phyloP scores from a whole-genome alignment of 2,329 filamentous ascomycete genomes.

The Xylariaceae sp. region DNA sequence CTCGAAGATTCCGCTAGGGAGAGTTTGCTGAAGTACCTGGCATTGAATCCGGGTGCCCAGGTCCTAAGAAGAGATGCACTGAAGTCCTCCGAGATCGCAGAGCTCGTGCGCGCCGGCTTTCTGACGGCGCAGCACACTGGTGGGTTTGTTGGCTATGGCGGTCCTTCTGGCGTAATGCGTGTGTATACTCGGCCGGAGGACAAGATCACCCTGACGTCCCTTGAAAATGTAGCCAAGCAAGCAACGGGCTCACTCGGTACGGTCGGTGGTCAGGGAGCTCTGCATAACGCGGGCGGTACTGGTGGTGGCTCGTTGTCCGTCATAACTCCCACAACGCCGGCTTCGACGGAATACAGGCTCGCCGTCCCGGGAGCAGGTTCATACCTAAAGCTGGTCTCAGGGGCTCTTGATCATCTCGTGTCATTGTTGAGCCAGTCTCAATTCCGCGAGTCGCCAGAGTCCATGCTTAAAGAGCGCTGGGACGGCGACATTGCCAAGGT shows the following conservation, averaged over 20 bases:
- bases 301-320: conserved; percentile 39
- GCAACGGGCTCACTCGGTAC: conserved; percentile 64
- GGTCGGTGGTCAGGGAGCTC: conserved; percentile 61
- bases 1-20: conserved; percentile 42
- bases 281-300: conserved; percentile 58
- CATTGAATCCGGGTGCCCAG: conserved; percentile 43
- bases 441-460: conserved; percentile 59
- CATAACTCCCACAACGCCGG: conserved; percentile 39
- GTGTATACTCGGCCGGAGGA: conserved; percentile 48
- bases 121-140: conserved; percentile 47
- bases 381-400: conserved; percentile 60
- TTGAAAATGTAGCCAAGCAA: conserved; percentile 58
- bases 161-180: conserved; percentile 33
- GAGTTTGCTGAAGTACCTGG: conserved; percentile 49
- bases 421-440: conserved; percentile 53
- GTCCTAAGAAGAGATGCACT: conserved; percentile 35
- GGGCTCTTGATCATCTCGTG: conserved; percentile 57
- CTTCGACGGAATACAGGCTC: conserved; percentile 45
- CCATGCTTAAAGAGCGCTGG: conserved; percentile 61
- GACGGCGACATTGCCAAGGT: conserved; percentile 56
- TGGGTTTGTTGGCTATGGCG: conserved; percentile 32
- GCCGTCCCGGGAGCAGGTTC: conserved; percentile 62
- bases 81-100: conserved; percentile 31
- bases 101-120: conserved; percentile 62
- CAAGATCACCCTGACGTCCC: conserved; percentile 51